phyloP scores from a whole-genome alignment of 495 filamentous ascomycete genomes.

The Penicillium lividum region DNA sequence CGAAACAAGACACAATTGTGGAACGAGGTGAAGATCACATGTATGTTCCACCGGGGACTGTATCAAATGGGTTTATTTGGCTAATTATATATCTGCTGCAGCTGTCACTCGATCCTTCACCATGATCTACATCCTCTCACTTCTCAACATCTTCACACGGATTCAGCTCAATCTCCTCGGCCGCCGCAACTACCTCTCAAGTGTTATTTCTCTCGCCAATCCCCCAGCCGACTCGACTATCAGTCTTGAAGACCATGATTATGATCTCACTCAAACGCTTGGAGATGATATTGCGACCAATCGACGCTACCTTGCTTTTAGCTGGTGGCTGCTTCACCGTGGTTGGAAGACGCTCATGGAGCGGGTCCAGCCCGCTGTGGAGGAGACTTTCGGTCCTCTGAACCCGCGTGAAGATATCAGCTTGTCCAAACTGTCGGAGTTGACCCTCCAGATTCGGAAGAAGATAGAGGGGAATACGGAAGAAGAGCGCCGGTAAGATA shows the following conservation, averaged over 20 bases:
- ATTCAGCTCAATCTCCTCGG: conserved; percentile 98
- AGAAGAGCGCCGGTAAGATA: conserved; percentile 57
- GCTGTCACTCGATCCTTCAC: conserved; percentile 90
- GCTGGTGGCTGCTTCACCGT: conserved; percentile 95
- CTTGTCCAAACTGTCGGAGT: conserved; percentile 71
- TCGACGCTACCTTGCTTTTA: conserved; percentile 88
- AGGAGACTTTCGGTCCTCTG: conserved; percentile 79
- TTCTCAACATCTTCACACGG: conserved; percentile 88
- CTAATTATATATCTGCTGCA: conserved; percentile 28
- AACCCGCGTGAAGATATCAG: conserved; percentile 87
- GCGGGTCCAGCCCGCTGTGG: conserved; percentile 76
- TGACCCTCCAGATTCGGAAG: conserved; percentile 75
- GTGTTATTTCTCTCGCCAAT: conserved; percentile 84
- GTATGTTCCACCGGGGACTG: conserved; percentile 50
- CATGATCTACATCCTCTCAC: conserved; percentile 83
- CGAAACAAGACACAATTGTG: conserved; percentile 91
- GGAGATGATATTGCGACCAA: conserved; percentile 94
- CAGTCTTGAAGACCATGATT: conserved; percentile 84
- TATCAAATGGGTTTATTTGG: background rate
- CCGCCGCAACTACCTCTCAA: conserved; percentile 89
- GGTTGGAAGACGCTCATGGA: conserved; percentile 82
- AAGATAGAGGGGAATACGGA: conserved; percentile 78
- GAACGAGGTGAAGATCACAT: conserved; percentile 96
- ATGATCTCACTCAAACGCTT: conserved; percentile 75
- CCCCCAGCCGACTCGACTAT: conserved; percentile 64